Evolutionary conservation across 2,329 filamentous ascomycete genomes (phyloP), one percentile per base, ranked within the genome.

Genomic region (Hypoxylon sp.): DNA sequence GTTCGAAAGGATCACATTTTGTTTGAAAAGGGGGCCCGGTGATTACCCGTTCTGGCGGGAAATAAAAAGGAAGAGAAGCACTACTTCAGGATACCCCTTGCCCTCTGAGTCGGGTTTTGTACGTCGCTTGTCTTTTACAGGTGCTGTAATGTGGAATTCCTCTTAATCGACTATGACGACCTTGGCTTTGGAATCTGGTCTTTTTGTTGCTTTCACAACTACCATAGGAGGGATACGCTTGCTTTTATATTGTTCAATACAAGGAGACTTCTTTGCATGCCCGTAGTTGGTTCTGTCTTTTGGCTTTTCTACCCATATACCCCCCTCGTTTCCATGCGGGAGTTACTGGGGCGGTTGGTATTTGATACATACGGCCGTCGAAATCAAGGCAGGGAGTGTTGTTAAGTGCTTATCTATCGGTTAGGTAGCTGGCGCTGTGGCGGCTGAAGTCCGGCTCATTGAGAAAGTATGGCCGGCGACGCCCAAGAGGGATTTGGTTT

Each of bases 51-150:
- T 45, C 46, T 30, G 49, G 28, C 45, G 60, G 55, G 60, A 64
- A n/a, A 64, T 53, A 40, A 61, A 62, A 36, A 59, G 57, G 51
- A 57, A 49, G 57, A 61, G 52, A 53, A 40, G 54, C 24, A 52
- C 59, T 57, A 60, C 51, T 64, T 55, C 53, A 66, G 72, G 72
- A 74, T 74, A 73, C 72, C 72, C 71, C 60, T 53, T 69, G 18
- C 61, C 64, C 65, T 56, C 57, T 62, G 55, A 64, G 60, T 61
- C 51, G 62, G 64, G 54, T 56, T 59, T 26, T 63, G 58, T 61
- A 68, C 52, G 55, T 64, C 46, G 51, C 53, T 58, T 53, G 18
- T 14, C 22, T 48, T 32, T 26, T 46, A 52, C 53, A 54, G 42
- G 40, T 38, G 48, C 61, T 71, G 61, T 70, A 72, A 73, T 73